Percentiles rank a stretch among this genome's conserved stretches.
phyloP scores from a whole-genome alignment of 305 asterid genomes.

The Fraxinus nigra region DNA sequence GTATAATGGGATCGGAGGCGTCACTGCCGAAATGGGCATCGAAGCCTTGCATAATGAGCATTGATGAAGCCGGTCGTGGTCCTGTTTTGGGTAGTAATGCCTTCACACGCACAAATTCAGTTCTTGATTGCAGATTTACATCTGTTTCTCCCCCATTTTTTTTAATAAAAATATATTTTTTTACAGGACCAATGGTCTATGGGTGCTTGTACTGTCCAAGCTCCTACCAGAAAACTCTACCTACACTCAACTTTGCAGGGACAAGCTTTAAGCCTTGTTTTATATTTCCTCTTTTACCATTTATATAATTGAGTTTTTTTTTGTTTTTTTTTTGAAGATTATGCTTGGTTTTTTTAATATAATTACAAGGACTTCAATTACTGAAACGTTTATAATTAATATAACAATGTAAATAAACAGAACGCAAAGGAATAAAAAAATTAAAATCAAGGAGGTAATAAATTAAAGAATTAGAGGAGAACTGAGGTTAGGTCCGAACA shows the following conservation, averaged over 20 bases:
- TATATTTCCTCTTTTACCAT: background rate
- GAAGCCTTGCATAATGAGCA: conserved; percentile 88
- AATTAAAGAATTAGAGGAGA: background rate
- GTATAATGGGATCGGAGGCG: conserved; percentile 49
- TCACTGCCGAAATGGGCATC: conserved; percentile 66
- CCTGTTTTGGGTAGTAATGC: conserved; percentile 68
- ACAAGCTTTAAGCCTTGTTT: background rate
- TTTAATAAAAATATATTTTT: background rate
- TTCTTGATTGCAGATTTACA: background rate
- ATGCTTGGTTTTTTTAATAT: background rate
- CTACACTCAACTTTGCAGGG: conserved; percentile 89
- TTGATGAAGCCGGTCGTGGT: conserved; percentile 97
- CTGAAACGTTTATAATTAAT: background rate
- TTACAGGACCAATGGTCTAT: conserved; percentile 97
- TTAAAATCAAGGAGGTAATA: background rate
- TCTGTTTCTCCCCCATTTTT: background rate
- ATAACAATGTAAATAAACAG: background rate
- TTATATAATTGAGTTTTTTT: background rate
- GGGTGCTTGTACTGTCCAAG: conserved; percentile 80
- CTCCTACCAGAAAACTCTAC: conserved; percentile 69
- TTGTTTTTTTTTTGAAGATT: background rate
- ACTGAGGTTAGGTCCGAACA: background rate
- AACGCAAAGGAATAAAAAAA: background rate
- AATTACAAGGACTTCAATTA: background rate
- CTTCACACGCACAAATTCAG: conserved; percentile 1